These are phyloP conservation scores for Aspergillus sp. DNA, from an alignment of 2,329 filamentous ascomycete species.

Conservation along the genomic window DNA sequence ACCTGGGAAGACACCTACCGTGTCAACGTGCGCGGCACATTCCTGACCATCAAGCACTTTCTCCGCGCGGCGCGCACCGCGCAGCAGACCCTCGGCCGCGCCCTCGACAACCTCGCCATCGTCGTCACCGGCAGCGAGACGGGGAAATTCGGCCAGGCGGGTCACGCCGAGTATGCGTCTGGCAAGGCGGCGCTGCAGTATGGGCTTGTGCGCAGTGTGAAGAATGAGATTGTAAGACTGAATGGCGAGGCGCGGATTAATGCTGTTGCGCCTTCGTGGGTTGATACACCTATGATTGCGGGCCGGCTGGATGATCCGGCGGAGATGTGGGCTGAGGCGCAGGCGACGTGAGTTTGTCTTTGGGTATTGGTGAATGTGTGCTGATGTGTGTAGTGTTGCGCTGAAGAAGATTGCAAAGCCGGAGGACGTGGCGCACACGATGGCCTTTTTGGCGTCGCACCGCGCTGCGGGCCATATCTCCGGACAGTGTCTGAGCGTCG, in stretches of 20 bases:
- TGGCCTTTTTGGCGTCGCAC: conserved; percentile 51
- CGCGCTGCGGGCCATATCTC: conserved; percentile 53
- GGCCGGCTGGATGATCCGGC: conserved; percentile 49
- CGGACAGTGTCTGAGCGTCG: conserved; percentile 53
- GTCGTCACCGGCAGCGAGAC: conserved; percentile 54
- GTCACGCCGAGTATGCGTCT: conserved; percentile 51
- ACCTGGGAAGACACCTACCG: conserved; percentile 53
- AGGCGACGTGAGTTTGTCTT: conserved; percentile 38
- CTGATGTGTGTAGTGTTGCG: conserved; percentile 30
- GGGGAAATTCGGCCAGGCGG: conserved; percentile 51
- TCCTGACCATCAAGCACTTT: conserved; percentile 57
- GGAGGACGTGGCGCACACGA: conserved; percentile 48
- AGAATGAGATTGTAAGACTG: conserved; percentile 54
- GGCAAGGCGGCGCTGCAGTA: conserved; percentile 54
- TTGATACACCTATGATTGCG: conserved; percentile 48
- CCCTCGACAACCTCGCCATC: conserved; percentile 51
- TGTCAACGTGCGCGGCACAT: conserved; percentile 52
- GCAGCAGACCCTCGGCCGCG: conserved; percentile 38
- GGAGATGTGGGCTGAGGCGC: conserved; percentile 50
- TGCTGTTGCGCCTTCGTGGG: conserved; percentile 50
- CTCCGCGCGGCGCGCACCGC: conserved; percentile 40
- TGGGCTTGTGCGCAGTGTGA: conserved; percentile 51
- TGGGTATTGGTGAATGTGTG: background rate
- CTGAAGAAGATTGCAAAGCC: conserved; percentile 49
- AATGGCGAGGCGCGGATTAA: conserved; percentile 53